Base-by-base conservation (phyloP, 805 yeast genomes). In the Saccharomycopsis fodiens region DNA sequence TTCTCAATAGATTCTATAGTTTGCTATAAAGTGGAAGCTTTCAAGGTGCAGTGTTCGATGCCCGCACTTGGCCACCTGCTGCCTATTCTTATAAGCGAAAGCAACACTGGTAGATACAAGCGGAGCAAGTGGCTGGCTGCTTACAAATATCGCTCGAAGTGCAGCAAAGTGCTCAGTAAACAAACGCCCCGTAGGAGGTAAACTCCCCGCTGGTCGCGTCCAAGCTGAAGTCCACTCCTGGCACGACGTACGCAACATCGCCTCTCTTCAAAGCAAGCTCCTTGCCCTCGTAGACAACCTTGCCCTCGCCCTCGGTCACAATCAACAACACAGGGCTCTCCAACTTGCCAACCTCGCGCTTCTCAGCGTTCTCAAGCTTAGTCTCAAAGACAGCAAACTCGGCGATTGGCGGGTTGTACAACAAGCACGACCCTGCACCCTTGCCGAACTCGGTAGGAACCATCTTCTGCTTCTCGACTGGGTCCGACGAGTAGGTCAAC, bases 341-440 rank as follows among this genome's bases (percentile, higher is more conserved):
- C 38, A 93, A 68, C 4, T 70, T 78, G 44, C 78, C 74, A 55
- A 81, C 73, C 31, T 60, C 58, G 61, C 85, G 84, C 15, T 59
- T 62, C 37, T 72, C 74, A 8, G 70, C 59, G 35, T 66, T 61
- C 42, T 71, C 68, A 58, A 82, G 81, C 39, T 76, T 74, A 37
- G 91, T 82, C 66, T 85, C 88, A 58, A 93, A 72, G n/a, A 93
- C 97, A 3, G 96, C 74, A 59, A 93, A 93, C 70, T 93, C 99
- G 52, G 81, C 95, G 60, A 93, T 93, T 48, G 99, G 99, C 29
- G 99, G 99, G 62, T 93, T 84, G 66, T 81, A 93, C 54, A 89
- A 68, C 32, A 72, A 72, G 16, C 82, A 71, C 52, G 68, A 72
- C 41, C 87, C 91, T 42, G 69, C 81, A 51, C 93, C 93, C 8